These are phyloP conservation scores for Blastomyces parvus DNA, from an alignment of 2,329 filamentous ascomycete species.

Conservation along the genomic window DNA sequence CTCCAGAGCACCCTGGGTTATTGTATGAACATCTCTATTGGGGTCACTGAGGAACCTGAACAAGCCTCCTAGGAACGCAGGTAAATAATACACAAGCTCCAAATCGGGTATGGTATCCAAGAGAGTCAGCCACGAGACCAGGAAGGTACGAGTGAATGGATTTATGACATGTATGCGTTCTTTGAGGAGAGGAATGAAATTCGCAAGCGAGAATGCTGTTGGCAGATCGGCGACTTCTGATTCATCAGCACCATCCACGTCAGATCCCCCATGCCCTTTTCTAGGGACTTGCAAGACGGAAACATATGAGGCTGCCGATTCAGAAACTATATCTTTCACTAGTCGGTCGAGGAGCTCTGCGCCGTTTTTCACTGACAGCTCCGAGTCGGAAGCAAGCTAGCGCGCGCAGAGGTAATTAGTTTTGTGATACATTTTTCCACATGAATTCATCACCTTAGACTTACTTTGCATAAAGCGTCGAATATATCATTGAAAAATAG, in stretches of 20 bases:
- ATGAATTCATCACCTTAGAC: conserved; percentile 14
- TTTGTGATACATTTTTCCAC: background rate
- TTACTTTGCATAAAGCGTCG: conserved; percentile 89
- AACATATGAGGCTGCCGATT: conserved; percentile 89
- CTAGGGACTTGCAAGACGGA: conserved; percentile 64
- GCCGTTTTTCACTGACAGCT: conserved; percentile 95
- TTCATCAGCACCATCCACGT: conserved; percentile 32
- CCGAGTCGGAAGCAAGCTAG: conserved; percentile 87
- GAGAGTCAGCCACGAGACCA: conserved; percentile 91
- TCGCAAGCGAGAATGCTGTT: conserved; percentile 81
- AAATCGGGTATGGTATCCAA: conserved; percentile 94
- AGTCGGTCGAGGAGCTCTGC: conserved; percentile 89
- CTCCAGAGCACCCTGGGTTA: conserved; percentile 79
- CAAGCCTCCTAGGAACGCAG: conserved; percentile 80
- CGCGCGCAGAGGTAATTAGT: background rate
- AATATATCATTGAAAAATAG: conserved; percentile 98
- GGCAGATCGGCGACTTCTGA: conserved; percentile 47
- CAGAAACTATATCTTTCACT: conserved; percentile 91
- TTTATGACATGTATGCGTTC: conserved; percentile 92
- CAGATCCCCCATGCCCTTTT: conserved; percentile 33
- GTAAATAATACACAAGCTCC: conserved; percentile 84
- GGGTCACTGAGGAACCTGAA: conserved; percentile 87
- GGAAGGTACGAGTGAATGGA: conserved; percentile 86
- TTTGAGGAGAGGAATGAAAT: conserved; percentile 86
- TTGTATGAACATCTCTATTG: conserved; percentile 88